Percentiles rank a stretch among this genome's conserved stretches.
phyloP scores from a whole-genome alignment of 805 yeast genomes.

The Sugiyamaella floridensis region DNA sequence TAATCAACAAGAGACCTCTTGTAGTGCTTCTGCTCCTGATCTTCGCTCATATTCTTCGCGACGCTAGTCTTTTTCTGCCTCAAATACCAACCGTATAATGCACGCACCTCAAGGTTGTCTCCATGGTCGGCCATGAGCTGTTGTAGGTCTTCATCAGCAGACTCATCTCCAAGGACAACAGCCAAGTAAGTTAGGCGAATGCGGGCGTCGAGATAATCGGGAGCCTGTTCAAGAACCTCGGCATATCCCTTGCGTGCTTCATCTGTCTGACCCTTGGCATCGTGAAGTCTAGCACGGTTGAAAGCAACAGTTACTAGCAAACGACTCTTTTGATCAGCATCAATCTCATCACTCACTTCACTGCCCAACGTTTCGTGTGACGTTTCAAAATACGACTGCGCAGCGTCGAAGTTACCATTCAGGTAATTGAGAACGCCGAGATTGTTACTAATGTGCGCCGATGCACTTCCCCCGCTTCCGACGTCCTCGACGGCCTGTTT shows the following conservation, averaged over 20 bases:
- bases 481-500: slow-evolving; percentile 51
- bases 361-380: slow-evolving; percentile 6
- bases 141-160: slow-evolving; percentile 44
- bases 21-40: slow-evolving; percentile 69
- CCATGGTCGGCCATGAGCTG: slow-evolving; percentile 47
- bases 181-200: slow-evolving; percentile 62
- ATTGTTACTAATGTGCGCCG: slow-evolving; percentile 61
- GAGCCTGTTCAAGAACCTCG: slow-evolving; percentile 49
- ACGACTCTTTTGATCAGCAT: slow-evolving; percentile 22
- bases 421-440: slow-evolving; percentile 76
- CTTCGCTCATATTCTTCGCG: slow-evolving; percentile 43
- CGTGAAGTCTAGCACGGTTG: slow-evolving; percentile 73
- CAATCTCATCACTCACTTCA: slow-evolving; percentile 11
- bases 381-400: slow-evolving; percentile 32
- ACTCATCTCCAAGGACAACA: slow-evolving; percentile 37
- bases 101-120: slow-evolving; percentile 72
- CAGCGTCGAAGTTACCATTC: slow-evolving; percentile 51
- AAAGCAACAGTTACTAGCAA: slow-evolving; percentile 43
- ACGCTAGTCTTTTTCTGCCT: slow-evolving; percentile 31
- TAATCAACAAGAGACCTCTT: slow-evolving; percentile 75
- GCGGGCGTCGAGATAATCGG: slow-evolving; percentile 68
- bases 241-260: slow-evolving; percentile 44
- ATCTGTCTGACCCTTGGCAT: slow-evolving; percentile 36
- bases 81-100: slow-evolving; percentile 88
- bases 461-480: slow-evolving; percentile 23